Percentiles rank a stretch among this genome's conserved stretches.
phyloP scores from a whole-genome alignment of 352 stramenopile species.

The Aphanomyces stellatus region DNA sequence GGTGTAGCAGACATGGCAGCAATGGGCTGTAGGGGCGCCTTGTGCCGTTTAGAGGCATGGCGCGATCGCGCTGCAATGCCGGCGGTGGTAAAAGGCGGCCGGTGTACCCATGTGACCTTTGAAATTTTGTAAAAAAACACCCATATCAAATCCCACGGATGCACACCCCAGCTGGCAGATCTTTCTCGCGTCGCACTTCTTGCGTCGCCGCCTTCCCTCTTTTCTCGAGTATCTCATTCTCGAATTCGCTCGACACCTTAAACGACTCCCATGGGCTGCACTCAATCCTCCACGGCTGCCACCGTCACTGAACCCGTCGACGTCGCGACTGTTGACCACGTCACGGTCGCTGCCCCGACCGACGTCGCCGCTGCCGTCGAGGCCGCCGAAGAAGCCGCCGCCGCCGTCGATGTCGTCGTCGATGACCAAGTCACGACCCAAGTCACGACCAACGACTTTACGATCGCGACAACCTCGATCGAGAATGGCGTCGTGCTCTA shows the following conservation, averaged over 20 bases:
- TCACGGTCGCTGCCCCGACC: neutral
- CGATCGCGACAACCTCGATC: constrained; percentile 1
- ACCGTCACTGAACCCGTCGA: neutral
- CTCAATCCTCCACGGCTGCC: constrained; percentile 11
- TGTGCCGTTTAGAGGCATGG: too few relatives aligned
- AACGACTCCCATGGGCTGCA: constrained; percentile 11
- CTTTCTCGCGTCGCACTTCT: too few relatives aligned
- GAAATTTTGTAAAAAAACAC: too few relatives aligned
- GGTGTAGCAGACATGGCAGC: too few relatives aligned
- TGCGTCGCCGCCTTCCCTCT: too few relatives aligned
- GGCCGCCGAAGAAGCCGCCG: neutral
- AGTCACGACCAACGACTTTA: neutral
- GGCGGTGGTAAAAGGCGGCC: too few relatives aligned
- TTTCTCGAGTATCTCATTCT: too few relatives aligned
- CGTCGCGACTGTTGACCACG: neutral
- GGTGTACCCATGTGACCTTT: too few relatives aligned
- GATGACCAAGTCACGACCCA: neutral
- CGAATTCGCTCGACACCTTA: neutral
- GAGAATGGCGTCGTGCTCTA: constrained; percentile 1
- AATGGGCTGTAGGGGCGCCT: too few relatives aligned
- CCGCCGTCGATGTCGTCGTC: neutral
- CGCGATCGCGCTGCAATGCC: too few relatives aligned
- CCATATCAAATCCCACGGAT: too few relatives aligned
- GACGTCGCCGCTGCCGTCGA: neutral
- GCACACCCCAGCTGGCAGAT: too few relatives aligned